Conservation (phyloP, 768 basidiomycete genomes). For the Lentinula sp. region DNA sequence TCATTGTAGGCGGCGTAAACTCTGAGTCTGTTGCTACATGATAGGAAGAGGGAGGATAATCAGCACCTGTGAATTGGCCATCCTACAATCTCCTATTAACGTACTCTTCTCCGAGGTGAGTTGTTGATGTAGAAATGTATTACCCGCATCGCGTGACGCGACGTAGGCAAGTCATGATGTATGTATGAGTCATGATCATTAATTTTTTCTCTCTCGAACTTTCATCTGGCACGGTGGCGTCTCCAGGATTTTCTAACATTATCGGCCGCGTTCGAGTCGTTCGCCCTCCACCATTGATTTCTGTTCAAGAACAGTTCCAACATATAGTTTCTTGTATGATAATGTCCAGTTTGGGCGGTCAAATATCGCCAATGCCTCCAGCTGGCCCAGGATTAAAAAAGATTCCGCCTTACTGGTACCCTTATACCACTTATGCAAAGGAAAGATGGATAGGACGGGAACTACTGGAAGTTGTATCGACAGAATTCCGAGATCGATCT, state of each 20-base stretch:
- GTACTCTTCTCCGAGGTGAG: too few relatives aligned
- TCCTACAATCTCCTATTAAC: too few relatives aligned
- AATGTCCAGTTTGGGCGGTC: neutral
- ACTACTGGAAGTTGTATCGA: conserved; percentile 86
- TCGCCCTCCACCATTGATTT: conserved; percentile 1
- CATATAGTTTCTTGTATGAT: conserved; percentile 3
- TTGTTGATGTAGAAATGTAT: too few relatives aligned
- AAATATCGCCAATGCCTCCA: neutral
- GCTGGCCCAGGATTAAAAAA: conserved; percentile 6
- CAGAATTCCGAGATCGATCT: conserved; percentile 89
- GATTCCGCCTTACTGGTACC: conserved; percentile 46
- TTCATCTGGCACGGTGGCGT: neutral
- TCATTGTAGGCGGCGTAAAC: too few relatives aligned
- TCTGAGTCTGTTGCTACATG: too few relatives aligned
- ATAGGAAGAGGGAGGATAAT: too few relatives aligned
- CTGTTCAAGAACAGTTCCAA: conserved; percentile 1
- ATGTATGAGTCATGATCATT: neutral
- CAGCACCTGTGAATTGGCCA: too few relatives aligned
- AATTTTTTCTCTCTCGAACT: neutral
- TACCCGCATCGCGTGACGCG: too few relatives aligned
- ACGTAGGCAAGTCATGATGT: neutral
- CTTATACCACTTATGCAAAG: conserved; percentile 89
- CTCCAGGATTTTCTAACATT: neutral
- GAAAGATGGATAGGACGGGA: conserved; percentile 84
- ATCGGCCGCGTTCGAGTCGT: conserved; percentile 2